Conservation (phyloP, 257 asterid genomes). For the Coffea eugenioides region DNA sequence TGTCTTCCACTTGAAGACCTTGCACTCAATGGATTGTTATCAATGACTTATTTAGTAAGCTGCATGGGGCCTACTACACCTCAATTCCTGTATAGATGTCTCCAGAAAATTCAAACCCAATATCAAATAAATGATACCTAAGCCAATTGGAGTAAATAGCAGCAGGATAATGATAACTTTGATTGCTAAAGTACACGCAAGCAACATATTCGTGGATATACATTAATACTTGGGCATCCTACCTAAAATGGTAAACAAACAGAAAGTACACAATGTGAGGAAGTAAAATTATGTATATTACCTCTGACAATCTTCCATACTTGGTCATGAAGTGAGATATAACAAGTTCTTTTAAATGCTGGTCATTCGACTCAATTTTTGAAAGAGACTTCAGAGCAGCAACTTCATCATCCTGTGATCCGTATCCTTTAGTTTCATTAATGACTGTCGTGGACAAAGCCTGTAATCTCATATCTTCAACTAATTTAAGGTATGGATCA, state of each 20-base stretch:
- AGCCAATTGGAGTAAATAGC: neutral
- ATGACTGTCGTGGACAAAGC: slow-evolving; percentile 18
- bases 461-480: slow-evolving; percentile 39
- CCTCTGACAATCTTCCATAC: slow-evolving; percentile 37
- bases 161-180: neutral
- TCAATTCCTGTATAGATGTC: neutral
- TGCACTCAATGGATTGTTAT: neutral
- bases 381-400: slow-evolving; percentile 42
- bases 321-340: slow-evolving; percentile 37
- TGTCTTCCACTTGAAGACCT: neutral
- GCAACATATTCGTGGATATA: neutral
- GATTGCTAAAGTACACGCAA: neutral
- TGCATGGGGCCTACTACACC: neutral
- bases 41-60: neutral
- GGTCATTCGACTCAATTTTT: slow-evolving; percentile 28
- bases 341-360: slow-evolving; percentile 35
- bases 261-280: neutral
- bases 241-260: neutral
- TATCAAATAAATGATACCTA: neutral
- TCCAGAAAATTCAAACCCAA: neutral
- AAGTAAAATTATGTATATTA: slow-evolving; percentile 13
- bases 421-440: slow-evolving; percentile 31
- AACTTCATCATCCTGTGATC: slow-evolving; percentile 43
- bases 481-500: slow-evolving; percentile 43
- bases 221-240: neutral